Base-by-base conservation (phyloP, 2,329 filamentous ascomycete species). In the Metarhizium robertsii region DNA sequence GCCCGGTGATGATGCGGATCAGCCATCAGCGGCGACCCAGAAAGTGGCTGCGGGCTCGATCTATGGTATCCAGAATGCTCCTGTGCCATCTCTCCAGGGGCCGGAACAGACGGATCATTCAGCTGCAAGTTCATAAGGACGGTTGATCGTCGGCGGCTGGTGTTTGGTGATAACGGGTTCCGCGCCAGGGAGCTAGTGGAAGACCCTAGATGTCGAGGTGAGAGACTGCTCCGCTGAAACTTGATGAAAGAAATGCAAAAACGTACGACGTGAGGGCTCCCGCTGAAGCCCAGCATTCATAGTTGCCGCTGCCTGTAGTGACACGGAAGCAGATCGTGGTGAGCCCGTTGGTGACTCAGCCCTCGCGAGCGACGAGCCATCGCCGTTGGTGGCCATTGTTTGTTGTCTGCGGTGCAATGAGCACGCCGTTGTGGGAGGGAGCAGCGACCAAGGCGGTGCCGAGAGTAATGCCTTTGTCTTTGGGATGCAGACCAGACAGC, bases 231-330 rank as follows among this genome's bases (percentile, higher is more conserved):
- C 13, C 52, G 7, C 14, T 13, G 1, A 16, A 30, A n/a, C 32
- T 14, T 2, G 40, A 43, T 10, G 46, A 7, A 13, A 8, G 45
- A 3, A 20, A 13, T 48, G 18, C 20, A 30, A 25, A 43, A 42
- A 64, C 64, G 51, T 74, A 84, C 82, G 75, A 67, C 78, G 72
- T 13, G 80, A 79, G 43, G 81, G 75, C 64, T 87, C 81, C 60
- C 80, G 81, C 61, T 88, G 84, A 32, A 90, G 80, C 53, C 88
- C 83, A 32, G 88, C 86, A 67, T 92, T 92, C 70, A 92, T 80
- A 47, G 87, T 85, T 7, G 87, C 88, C 13, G 88, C 84, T 53
- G 87, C 88, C 66, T 88, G 87, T 10, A 94, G 78, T 14, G 87
- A 90, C 59, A 81, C 79, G 45, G 86, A 83, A 38, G 86, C 80